Evolutionary conservation across 352 stramenopile genomes (phyloP).

Genomic region (Pilasporangium apinafurcum): DNA sequence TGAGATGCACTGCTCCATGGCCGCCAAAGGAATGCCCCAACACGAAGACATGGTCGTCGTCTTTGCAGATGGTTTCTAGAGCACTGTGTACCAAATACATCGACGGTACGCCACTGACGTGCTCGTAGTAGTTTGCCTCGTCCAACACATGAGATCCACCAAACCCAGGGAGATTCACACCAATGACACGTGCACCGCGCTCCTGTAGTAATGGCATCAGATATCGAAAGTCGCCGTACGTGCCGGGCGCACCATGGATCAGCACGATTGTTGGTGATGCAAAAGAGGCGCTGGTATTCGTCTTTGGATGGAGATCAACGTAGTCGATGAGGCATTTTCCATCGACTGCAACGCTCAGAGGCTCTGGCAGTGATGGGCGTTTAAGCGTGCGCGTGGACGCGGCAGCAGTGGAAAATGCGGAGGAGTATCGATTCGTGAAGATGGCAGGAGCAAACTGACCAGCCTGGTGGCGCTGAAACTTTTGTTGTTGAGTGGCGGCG

Average conservation of each 20-base stretch:
- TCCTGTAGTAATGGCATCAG: conserved; percentile 43
- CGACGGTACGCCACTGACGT: conserved; percentile 27
- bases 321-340: conserved; percentile 41
- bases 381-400: no score
- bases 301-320: conserved; percentile 18
- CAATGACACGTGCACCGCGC: conserved; percentile 40
- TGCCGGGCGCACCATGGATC: conserved; percentile 56
- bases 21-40: conserved; percentile 8
- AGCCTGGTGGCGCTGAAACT: no score
- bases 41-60: conserved; percentile 6
- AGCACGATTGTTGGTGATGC: conserved; percentile 36
- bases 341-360: conserved; percentile 19
- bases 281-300: no score
- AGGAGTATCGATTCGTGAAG: no score
- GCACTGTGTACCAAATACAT: conserved; percentile 30
- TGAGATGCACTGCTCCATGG: conserved; percentile 33
- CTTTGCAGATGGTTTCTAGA: conserved; percentile 22
- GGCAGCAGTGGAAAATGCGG: no score
- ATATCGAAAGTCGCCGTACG: conserved; percentile 58
- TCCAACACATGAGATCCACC: conserved; percentile 35
- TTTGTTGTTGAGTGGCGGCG: no score
- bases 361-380: conserved; percentile 20
- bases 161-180: conserved; percentile 57
- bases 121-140: conserved; percentile 26
- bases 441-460: no score